Evolutionary conservation across 2,329 filamentous ascomycete species (phyloP).

Genomic region (Ceratocystis cubensis): DNA sequence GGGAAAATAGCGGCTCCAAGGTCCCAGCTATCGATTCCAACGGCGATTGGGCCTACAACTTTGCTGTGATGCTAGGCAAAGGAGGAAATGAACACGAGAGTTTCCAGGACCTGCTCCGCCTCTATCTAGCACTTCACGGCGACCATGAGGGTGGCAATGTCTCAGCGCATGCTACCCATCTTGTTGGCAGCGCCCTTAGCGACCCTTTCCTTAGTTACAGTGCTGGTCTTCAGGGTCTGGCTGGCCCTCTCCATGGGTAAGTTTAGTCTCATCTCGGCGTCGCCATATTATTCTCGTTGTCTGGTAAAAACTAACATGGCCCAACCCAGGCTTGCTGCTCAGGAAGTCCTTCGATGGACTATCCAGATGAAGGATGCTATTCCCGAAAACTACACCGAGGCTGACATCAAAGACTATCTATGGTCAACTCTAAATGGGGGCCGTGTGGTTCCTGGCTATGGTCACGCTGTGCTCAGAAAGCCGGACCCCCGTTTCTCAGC

Average conservation of each 20-base stretch:
- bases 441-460: constrained; percentile 87
- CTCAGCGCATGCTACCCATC: constrained; percentile 85
- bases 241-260: constrained; percentile 51
- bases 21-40: constrained; percentile 63
- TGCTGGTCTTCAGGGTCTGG: constrained; percentile 81
- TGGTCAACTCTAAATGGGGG: constrained; percentile 90
- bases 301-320: neutral
- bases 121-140: constrained; percentile 92
- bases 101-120: constrained; percentile 86
- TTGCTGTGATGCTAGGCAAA: constrained; percentile 90
- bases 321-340: constrained; percentile 60
- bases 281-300: no score
- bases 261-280: constrained; percentile 23
- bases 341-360: constrained; percentile 95
- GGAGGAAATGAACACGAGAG: constrained; percentile 75
- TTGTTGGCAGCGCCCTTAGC: constrained; percentile 86
- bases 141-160: constrained; percentile 98
- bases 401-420: constrained; percentile 78
- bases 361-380: constrained; percentile 88
- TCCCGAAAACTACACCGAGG: constrained; percentile 60
- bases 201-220: constrained; percentile 95
- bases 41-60: constrained; percentile 98
- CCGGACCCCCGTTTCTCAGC: constrained; percentile 94
- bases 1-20: constrained; percentile 51
- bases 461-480: constrained; percentile 90